These are phyloP conservation scores for Boletus reticulatus DNA, from an alignment of 768 basidiomycete species.

Conservation along the genomic window DNA sequence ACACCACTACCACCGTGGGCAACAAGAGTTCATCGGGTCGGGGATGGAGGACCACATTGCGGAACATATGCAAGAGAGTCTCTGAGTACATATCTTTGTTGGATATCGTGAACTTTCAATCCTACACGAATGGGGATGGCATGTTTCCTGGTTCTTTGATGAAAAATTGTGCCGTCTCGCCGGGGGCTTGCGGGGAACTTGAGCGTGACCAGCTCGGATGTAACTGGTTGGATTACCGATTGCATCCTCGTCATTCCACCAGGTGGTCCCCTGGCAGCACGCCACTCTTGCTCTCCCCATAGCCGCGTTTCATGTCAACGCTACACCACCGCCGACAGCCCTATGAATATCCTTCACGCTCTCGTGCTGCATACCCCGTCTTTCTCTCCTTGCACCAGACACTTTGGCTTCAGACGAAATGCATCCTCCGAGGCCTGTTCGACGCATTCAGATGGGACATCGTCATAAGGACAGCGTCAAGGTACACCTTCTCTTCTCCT, in stretches of 20 bases:
- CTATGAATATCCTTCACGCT: conserved; percentile 20
- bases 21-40: too few species aligned
- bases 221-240: conserved; percentile 15
- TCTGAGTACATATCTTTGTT: background rate
- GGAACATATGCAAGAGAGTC: background rate
- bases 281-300: background rate
- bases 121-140: background rate
- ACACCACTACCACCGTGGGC: too few species aligned
- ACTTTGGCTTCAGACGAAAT: conserved; percentile 55
- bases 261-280: background rate
- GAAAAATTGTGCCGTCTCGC: background rate
- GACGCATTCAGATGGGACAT: conserved; percentile 76
- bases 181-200: conserved; percentile 11
- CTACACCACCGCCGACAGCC: conserved; percentile 11
- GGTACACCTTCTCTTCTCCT: conserved; percentile 40
- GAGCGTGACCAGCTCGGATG: background rate
- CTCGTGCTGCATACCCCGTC: conserved; percentile 60
- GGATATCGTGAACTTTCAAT: background rate
- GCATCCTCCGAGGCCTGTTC: conserved; percentile 55
- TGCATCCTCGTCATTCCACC: background rate
- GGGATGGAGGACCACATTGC: conserved; percentile 5
- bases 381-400: conserved; percentile 69
- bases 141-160: background rate
- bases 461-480: conserved; percentile 54
- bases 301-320: conserved; percentile 23